Conservation (phyloP, 345 rosid genomes). For the Salix purpurea region DNA sequence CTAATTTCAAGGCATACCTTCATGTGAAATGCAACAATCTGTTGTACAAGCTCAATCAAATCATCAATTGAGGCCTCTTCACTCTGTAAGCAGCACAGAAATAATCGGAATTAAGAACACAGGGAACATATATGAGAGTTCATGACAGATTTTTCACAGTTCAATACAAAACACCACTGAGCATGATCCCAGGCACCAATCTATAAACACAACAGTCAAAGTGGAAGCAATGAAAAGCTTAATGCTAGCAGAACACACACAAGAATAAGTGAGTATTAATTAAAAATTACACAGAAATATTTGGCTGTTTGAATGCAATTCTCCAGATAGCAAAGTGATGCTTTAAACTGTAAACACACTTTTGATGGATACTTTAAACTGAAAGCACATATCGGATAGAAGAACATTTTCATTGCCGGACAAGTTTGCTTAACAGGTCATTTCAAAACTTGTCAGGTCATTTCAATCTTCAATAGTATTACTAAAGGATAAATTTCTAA, state of each 20-base stretch:
- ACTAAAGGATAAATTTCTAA: conserved; percentile 21
- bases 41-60: conserved; percentile 73
- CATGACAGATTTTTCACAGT: not conserved
- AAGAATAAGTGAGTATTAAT: not conserved
- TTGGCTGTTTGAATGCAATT: not conserved
- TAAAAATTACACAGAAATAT: not conserved
- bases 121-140: not conserved
- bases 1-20: conserved; percentile 41
- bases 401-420: not conserved
- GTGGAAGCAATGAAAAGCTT: not conserved
- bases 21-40: conserved; percentile 96
- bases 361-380: not conserved
- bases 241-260: not conserved
- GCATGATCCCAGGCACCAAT: not conserved
- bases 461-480: not conserved
- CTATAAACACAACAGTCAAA: not conserved
- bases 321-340: not conserved
- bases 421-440: not conserved
- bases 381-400: not conserved
- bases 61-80: conserved; percentile 63
- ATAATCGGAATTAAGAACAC: conserved; percentile 4
- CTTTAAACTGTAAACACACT: not conserved
- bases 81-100: conserved; percentile 37
- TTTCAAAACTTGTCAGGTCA: not conserved
- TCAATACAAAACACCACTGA: not conserved